phyloP scores from a whole-genome alignment of 768 basidiomycete species.

The Coprinopsis cinerea region DNA sequence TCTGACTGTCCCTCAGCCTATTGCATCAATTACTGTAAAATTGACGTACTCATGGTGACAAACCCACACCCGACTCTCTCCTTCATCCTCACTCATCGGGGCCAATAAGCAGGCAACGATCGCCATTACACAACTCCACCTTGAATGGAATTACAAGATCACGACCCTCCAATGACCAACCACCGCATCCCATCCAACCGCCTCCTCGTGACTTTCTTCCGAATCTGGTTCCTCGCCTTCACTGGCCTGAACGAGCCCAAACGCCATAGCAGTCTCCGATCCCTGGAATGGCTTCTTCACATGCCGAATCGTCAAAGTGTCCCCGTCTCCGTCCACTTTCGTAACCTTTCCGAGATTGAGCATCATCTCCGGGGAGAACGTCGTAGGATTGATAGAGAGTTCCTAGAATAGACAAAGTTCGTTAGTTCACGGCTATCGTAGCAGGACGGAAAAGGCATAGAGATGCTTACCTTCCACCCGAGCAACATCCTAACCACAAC shows the following conservation, averaged over 20 bases:
- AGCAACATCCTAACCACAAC: conserved; percentile 27
- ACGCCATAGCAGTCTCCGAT: conserved; percentile 4
- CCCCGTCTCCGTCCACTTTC: background rate
- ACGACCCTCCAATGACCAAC: background rate
- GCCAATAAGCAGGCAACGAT: too few relatives aligned
- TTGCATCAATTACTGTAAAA: too few relatives aligned
- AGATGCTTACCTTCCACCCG: conserved; percentile 44
- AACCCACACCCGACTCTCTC: too few relatives aligned
- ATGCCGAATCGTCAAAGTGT: conserved; percentile 13
- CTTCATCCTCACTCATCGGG: too few relatives aligned
- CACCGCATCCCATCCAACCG: background rate
- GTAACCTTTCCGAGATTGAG: conserved; percentile 32
- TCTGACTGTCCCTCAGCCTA: too few relatives aligned
- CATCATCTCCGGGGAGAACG: conserved; percentile 55
- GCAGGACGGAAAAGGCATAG: background rate
- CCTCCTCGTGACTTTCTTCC: background rate
- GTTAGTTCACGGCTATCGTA: background rate
- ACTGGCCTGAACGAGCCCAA: background rate
- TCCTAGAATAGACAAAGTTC: conserved; percentile 29
- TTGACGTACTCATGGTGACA: too few relatives aligned
- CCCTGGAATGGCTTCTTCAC: conserved; percentile 13
- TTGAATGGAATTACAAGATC: background rate
- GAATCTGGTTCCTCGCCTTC: background rate
- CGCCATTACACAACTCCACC: background rate
- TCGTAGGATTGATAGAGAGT: conserved; percentile 52